Evolutionary conservation across 2,329 filamentous ascomycete genomes (phyloP).

Genomic region (Coleophoma cylindrospora): DNA sequence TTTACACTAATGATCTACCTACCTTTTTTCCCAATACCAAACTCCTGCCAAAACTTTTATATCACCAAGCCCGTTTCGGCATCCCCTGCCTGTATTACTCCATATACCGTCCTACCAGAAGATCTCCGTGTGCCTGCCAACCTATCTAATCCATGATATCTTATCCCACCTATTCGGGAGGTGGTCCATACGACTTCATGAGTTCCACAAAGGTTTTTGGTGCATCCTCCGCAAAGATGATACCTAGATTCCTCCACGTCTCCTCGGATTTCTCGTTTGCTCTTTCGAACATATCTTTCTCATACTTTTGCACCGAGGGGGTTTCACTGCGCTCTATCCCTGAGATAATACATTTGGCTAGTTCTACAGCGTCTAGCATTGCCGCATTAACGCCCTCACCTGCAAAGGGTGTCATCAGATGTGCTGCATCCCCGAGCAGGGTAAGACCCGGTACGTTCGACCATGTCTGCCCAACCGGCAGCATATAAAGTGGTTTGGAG

Average conservation of each 20-base stretch:
- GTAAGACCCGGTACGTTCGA: constrained; percentile 30
- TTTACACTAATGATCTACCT: no score
- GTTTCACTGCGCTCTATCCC: neutral
- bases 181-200: neutral
- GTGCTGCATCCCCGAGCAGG: constrained; percentile 44
- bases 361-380: constrained; percentile 33
- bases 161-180: neutral
- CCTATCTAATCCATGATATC: no score
- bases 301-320: neutral
- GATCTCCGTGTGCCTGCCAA: no score
- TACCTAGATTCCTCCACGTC: neutral
- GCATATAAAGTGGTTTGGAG: constrained; percentile 9
- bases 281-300: constrained; percentile 21
- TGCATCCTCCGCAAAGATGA: neutral
- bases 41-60: no score
- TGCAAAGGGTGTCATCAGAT: constrained; percentile 40
- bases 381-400: constrained; percentile 36
- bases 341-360: constrained; percentile 28
- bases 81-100: no score
- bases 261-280: neutral
- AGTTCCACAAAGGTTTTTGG: neutral
- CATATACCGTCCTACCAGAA: no score
- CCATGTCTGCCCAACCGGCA: constrained; percentile 14
- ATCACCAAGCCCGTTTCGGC: no score
- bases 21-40: no score